Evolutionary conservation across 169 alveolate genomes (phyloP).

Genomic region (Eimeria maxima): DNA sequence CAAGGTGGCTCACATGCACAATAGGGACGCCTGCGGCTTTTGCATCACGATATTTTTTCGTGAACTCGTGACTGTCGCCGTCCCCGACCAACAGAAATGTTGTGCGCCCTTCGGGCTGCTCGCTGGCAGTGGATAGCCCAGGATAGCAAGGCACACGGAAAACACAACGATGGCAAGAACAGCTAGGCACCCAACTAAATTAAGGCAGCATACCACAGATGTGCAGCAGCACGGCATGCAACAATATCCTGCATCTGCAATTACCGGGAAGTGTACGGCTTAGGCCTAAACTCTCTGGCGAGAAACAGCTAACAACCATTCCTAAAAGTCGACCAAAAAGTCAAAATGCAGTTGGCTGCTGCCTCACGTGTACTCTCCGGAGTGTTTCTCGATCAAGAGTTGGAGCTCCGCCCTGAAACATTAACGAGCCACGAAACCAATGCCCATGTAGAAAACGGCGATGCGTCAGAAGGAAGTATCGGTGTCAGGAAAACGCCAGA

Average conservation of each 20-base stretch:
- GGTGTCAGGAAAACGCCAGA: neutral
- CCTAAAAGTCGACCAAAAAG: neutral
- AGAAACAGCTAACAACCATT: neutral
- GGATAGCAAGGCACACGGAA: neutral
- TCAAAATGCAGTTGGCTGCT: neutral
- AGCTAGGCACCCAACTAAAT: neutral
- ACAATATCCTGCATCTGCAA: neutral
- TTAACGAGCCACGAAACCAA: neutral
- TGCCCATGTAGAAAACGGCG: neutral
- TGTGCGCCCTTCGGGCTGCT: slow-evolving; percentile 74
- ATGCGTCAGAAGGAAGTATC: too few species aligned
- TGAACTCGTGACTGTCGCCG: slow-evolving; percentile 45
- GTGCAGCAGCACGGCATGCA: neutral
- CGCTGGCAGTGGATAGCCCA: slow-evolving; percentile 6
- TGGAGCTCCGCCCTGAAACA: slow-evolving; percentile 63
- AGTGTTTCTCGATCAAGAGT: slow-evolving; percentile 64
- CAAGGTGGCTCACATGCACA: slow-evolving; percentile 65
- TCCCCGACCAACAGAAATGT: slow-evolving; percentile 67
- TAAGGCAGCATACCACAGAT: neutral
- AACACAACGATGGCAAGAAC: neutral
- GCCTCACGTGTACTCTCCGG: slow-evolving; percentile 72
- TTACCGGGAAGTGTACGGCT: neutral
- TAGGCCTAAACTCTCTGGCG: neutral
- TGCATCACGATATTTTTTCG: slow-evolving; percentile 80
- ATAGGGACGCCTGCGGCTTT: slow-evolving; percentile 79